These are phyloP conservation scores for Boletus fagicola DNA, from an alignment of 768 basidiomycete genomes.

Conservation along the genomic window DNA sequence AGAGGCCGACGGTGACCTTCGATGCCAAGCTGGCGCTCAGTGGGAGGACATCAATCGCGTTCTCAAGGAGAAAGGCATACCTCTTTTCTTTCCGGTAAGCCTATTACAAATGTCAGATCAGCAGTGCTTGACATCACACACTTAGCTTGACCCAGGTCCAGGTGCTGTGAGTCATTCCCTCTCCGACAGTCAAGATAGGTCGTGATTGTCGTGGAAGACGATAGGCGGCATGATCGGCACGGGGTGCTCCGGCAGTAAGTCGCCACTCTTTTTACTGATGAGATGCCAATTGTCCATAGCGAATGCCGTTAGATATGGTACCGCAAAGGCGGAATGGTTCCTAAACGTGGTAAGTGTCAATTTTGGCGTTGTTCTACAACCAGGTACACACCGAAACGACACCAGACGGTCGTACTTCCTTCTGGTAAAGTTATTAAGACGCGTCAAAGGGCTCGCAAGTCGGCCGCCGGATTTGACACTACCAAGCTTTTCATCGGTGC, in stretches of 20 bases:
- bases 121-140: neutral
- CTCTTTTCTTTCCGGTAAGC: constrained; percentile 83
- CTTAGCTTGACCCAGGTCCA: constrained; percentile 68
- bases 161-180: constrained; percentile 50
- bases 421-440: constrained; percentile 88
- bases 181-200: constrained; percentile 1
- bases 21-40: constrained; percentile 70
- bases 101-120: neutral
- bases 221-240: constrained; percentile 90
- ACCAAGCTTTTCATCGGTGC: constrained; percentile 90
- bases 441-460: constrained; percentile 74
- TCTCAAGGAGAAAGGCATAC: constrained; percentile 66
- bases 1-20: constrained; percentile 73
- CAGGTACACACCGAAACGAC: neutral
- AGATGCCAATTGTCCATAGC: constrained; percentile 38
- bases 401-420: constrained; percentile 79
- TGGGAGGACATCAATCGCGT: constrained; percentile 79
- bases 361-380: neutral
- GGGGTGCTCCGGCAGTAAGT: constrained; percentile 80
- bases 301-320: constrained; percentile 83
- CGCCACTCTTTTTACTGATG: neutral
- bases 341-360: constrained; percentile 60
- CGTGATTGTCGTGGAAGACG: constrained; percentile 43
- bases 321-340: constrained; percentile 87
- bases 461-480: constrained; percentile 81